Evolutionary conservation across 305 asterid genomes (phyloP).

Genomic region (Rubia peregrina): DNA sequence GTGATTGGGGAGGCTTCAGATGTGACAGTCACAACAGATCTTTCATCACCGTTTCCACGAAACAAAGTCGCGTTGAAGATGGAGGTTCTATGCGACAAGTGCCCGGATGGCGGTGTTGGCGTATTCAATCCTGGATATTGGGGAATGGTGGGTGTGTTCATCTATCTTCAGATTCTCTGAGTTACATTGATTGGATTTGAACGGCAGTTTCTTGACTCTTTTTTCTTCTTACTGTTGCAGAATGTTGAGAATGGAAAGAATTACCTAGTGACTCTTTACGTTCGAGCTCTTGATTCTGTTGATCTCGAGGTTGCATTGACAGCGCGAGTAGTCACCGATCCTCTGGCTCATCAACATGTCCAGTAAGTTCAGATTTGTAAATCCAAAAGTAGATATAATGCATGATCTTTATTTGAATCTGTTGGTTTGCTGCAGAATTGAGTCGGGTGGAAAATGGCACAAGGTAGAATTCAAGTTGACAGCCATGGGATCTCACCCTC

Average conservation of each 20-base stretch:
- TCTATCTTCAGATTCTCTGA: background rate
- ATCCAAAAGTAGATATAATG: no score
- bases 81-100: conserved; percentile 63
- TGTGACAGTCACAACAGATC: conserved; percentile 65
- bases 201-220: background rate
- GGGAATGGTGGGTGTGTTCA: conserved; percentile 72
- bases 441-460: conserved; percentile 56
- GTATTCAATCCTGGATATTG: conserved; percentile 90
- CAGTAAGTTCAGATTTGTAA: conserved; percentile 31
- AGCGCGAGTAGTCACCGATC: conserved; percentile 41
- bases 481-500: conserved; percentile 53
- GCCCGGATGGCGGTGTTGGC: conserved; percentile 88
- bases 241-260: conserved; percentile 76
- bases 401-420: background rate
- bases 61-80: conserved; percentile 67
- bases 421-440: conserved; percentile 36
- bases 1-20: conserved; percentile 61
- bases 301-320: conserved; percentile 53
- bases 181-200: background rate
- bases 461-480: conserved; percentile 52
- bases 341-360: conserved; percentile 51
- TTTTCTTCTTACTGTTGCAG: conserved; percentile 33
- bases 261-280: conserved; percentile 63
- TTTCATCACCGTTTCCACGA: conserved; percentile 64
- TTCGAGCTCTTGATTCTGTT: conserved; percentile 50